Evolutionary conservation across 169 alveolate species (phyloP).

Genomic region (Cryptosporidium sp.): DNA sequence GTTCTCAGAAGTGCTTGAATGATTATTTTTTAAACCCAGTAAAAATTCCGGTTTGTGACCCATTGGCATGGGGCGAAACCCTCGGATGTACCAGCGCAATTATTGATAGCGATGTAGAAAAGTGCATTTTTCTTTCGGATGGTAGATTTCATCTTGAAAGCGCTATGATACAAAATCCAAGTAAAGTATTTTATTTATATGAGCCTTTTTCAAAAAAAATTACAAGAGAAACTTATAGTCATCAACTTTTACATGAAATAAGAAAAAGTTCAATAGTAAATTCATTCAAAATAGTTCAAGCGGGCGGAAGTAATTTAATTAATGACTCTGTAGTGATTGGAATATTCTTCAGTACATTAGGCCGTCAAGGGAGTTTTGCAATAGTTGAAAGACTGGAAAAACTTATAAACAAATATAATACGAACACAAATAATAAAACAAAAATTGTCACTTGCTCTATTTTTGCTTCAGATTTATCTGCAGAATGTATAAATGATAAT

Average conservation of each 20-base stretch:
- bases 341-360: slow-evolving; percentile 85
- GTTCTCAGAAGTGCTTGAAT: slow-evolving; percentile 45
- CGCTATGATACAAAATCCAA: slow-evolving; percentile 97
- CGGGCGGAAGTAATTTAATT: not conserved
- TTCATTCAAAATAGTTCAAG: slow-evolving; percentile 60
- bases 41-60: slow-evolving; percentile 93
- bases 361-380: slow-evolving; percentile 88
- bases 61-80: slow-evolving; percentile 97
- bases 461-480: slow-evolving; percentile 29
- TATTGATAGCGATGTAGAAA: slow-evolving; percentile 77
- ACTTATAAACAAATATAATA: slow-evolving; percentile 81
- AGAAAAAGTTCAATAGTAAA: slow-evolving; percentile 86
- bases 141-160: slow-evolving; percentile 99
- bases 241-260: slow-evolving; percentile 87
- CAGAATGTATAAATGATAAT: slow-evolving; percentile 4
- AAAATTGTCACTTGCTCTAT: not conserved
- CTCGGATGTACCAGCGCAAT: slow-evolving; percentile 81
- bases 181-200: slow-evolving; percentile 90
- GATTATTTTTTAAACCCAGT: slow-evolving; percentile 78
- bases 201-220: slow-evolving; percentile 93
- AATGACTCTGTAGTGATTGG: slow-evolving; percentile 77
- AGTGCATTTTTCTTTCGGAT: slow-evolving; percentile 94
- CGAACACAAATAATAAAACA: slow-evolving; percentile 52
- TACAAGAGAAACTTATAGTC: slow-evolving; percentile 90
- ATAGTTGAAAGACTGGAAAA: slow-evolving; percentile 85